These are phyloP conservation scores for Zygoascus tannicola DNA, from an alignment of 805 yeast species.

Conservation along the genomic window DNA sequence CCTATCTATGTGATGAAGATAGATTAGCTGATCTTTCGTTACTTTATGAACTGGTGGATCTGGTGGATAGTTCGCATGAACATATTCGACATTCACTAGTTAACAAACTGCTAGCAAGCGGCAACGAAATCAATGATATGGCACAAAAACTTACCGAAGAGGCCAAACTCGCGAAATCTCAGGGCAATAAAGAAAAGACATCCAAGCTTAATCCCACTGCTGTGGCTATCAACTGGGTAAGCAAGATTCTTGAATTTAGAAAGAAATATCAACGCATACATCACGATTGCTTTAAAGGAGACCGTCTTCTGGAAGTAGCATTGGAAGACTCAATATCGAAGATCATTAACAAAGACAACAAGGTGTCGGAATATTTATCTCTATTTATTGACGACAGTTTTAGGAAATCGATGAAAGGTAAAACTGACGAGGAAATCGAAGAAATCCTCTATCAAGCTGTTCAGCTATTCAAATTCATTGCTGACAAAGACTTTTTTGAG, in stretches of 20 bases:
- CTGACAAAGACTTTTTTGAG: conserved; percentile 82
- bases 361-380: conserved; percentile 47
- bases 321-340: conserved; percentile 54
- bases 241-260: conserved; percentile 43
- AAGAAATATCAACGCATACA: conserved; percentile 43
- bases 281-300: conserved; percentile 39
- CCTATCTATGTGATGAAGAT: conserved; percentile 44
- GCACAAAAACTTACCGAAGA: conserved; percentile 14
- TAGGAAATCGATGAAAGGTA: conserved; percentile 40
- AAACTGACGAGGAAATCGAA: conserved; percentile 38
- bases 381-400: conserved; percentile 50
- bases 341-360: conserved; percentile 44
- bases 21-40: conserved; percentile 36
- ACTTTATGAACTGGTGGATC: conserved; percentile 41
- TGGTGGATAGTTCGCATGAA: conserved; percentile 46
- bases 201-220: conserved; percentile 26
- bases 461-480: conserved; percentile 53
- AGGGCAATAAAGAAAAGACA: neutral
- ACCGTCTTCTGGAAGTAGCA: conserved; percentile 42
- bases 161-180: conserved; percentile 12
- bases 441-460: conserved; percentile 46
- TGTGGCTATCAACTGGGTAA: conserved; percentile 63
- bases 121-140: conserved; percentile 30
- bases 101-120: conserved; percentile 39
- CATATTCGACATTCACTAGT: conserved; percentile 41